Evolutionary conservation across 2,329 filamentous ascomycete genomes (phyloP).

Genomic region (Pseudocercospora fuligena): DNA sequence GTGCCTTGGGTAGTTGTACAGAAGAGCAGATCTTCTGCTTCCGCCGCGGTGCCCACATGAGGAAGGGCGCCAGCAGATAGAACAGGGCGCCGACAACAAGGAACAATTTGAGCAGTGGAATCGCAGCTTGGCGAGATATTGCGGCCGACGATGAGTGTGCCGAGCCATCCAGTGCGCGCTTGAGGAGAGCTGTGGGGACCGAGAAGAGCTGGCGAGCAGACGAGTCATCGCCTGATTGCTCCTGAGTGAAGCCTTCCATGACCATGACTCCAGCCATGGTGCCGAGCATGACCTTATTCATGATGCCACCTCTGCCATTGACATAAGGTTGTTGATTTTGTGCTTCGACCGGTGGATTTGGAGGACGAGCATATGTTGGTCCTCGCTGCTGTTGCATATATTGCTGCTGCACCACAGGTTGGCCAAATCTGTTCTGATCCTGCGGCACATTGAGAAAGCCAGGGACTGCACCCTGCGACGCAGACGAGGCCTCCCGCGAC

Average conservation of each 20-base stretch:
- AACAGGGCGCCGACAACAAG: slow-evolving; percentile 59
- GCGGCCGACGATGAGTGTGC: slow-evolving; percentile 27
- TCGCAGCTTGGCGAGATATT: slow-evolving; percentile 34
- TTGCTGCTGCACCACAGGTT: slow-evolving; percentile 37
- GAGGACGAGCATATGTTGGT: slow-evolving; percentile 39
- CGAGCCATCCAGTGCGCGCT: slow-evolving; percentile 33
- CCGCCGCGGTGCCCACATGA: slow-evolving; percentile 61
- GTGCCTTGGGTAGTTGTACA: slow-evolving; percentile 56
- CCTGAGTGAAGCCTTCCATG: slow-evolving; percentile 75
- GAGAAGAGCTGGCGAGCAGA: slow-evolving; percentile 49
- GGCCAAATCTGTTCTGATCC: slow-evolving; percentile 32
- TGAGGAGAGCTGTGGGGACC: slow-evolving; percentile 45
- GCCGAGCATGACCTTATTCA: slow-evolving; percentile 86
- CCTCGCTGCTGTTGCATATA: slow-evolving; percentile 41
- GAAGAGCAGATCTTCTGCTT: slow-evolving; percentile 51
- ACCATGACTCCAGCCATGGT: slow-evolving; percentile 92
- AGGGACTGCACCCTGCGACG: slow-evolving; percentile 32
- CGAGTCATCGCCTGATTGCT: slow-evolving; percentile 61
- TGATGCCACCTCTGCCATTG: slow-evolving; percentile 51
- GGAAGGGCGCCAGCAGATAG: slow-evolving; percentile 62
- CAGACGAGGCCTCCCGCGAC: slow-evolving; percentile 35
- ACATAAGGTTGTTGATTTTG: slow-evolving; percentile 44
- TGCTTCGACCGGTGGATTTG: slow-evolving; percentile 40
- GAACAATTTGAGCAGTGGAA: slow-evolving; percentile 57
- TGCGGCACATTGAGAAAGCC: slow-evolving; percentile 36